Evolutionary conservation across 805 yeast species (phyloP), one percentile per base, ranked within the genome.

Genomic region (Yarrowia porcina): DNA sequence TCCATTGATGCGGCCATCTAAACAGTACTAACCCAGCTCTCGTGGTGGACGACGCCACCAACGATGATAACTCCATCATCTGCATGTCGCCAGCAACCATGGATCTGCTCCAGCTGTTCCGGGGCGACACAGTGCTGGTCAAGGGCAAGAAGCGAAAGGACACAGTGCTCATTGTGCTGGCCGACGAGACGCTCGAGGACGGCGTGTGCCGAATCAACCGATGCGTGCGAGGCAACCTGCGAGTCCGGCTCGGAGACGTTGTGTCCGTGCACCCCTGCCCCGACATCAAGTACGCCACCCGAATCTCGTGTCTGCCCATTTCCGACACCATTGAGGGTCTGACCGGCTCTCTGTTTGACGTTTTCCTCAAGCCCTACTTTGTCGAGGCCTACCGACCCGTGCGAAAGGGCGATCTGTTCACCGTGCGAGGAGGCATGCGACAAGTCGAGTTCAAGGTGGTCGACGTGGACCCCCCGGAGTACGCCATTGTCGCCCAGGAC

Each of bases 341-440:
- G 65, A 94, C 97, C 15, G 99, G 99, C 67, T 90, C 97, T 10
- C 80, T 94, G 69, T 94, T 94, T 70, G 99, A 94, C 72, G 97
- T 92, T 23, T 94, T 88, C 79, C 83, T 94, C 75, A 94, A 94
- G 79, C 99, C 99, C 41, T 94, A 94, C 79, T 94, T 94, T 74
- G 97, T 94, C 47, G 99, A 94, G 78, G 97, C 99, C 64, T 94
- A 94, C 78, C 87, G 99, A 78, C 99, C 99, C 4, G 97, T 94
- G 39, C 88, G 97, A 77, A 93, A 92, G 75, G 97, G 97, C 67
- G 99, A 94, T 74, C 89, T 89, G 70, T 94, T 94, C 77, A 85
- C 93, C 52, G 98, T 90, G 25, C 86, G 99, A 75, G 99, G 99
- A 72, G 97, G 97, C 74, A 94, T 94, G 99, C 87, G 99, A 78